Evolutionary conservation across 441 rosid genomes (phyloP).

Genomic region (Adansonia gregorii): DNA sequence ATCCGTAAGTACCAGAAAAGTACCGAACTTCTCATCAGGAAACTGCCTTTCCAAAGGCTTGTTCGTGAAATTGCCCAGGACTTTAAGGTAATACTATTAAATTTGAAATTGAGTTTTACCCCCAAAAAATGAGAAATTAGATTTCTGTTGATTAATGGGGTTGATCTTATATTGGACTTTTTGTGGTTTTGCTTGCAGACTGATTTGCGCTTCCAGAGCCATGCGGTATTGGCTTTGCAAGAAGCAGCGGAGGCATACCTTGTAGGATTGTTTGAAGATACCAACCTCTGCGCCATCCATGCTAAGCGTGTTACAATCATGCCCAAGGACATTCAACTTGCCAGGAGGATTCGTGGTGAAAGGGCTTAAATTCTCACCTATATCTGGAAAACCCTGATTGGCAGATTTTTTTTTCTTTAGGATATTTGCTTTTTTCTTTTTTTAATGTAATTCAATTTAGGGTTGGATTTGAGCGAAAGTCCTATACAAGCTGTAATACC

Average conservation of each 20-base stretch:
- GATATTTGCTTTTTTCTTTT: too few species aligned
- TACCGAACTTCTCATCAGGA: conserved; percentile 64
- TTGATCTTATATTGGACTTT: not conserved
- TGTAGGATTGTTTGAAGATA: conserved; percentile 61
- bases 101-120: not conserved
- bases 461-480: too few species aligned
- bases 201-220: conserved; percentile 63
- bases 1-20: conserved; percentile 78
- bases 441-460: too few species aligned
- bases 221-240: conserved; percentile 56
- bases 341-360: too few species aligned
- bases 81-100: conserved; percentile 46
- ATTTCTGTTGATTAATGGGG: too few species aligned
- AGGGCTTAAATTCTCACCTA: too few species aligned
- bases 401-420: too few species aligned
- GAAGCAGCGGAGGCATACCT: conserved; percentile 65
- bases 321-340: conserved; percentile 47
- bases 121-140: too few species aligned
- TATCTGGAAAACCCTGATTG: too few species aligned
- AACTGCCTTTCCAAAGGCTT: conserved; percentile 67
- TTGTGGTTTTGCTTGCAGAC: conserved; percentile 32
- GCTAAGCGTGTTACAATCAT: conserved; percentile 63
- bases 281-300: conserved; percentile 58
- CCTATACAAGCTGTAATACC: too few species aligned
- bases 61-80: conserved; percentile 80